Evolutionary conservation across 2,329 filamentous ascomycete genomes (phyloP), one percentile per base, ranked within the genome.

Genomic region (Cladobotryum mycophilum): DNA sequence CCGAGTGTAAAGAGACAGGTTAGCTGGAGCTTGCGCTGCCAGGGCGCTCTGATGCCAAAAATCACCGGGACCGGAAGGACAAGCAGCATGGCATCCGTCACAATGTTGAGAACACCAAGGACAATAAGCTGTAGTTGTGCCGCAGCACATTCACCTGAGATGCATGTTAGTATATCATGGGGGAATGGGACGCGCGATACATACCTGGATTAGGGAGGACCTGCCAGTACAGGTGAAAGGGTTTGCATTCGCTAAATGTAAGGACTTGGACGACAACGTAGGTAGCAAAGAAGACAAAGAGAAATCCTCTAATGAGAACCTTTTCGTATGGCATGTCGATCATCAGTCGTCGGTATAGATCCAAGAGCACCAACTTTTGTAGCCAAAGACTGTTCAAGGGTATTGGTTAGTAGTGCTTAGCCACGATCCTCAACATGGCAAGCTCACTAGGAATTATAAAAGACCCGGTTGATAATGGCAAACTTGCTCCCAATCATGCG

Each of bases 211-310:
- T 57, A 42, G 66, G 78, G 1, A 73, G 57, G 47, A 81, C 74
- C 59, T 80, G 77, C 77, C 77, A 82, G 61, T 81, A 80, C 48
- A 79, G 73, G 44, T 66, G 58, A 56, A 80, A 74, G 3, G 78
- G 77, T 12, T 70, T 53, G 53, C 67, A 70, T 56, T 70, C 67
- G 51, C 57, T 57, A 51, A 70, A 66, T 3, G 63, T 67, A 8
- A 59, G 55, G 36, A 67, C 60, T 40, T 68, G 61, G 40, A 66
- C 63, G 9, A 59, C 56, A 25, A 64, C 49, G 44, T 67, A 68
- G 3, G 65, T 64, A 9, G 51, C 51, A 33, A 62, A 58, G 25
- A 69, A 61, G 11, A 63, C n/a, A 12, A 57, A 38, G 47, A 64
- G 60, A 41, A 60, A 66, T 3, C 48, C 41, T 30, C 55, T 48